Conservation (phyloP, 768 basidiomycete genomes). For the Cystoderma amianthinum region DNA sequence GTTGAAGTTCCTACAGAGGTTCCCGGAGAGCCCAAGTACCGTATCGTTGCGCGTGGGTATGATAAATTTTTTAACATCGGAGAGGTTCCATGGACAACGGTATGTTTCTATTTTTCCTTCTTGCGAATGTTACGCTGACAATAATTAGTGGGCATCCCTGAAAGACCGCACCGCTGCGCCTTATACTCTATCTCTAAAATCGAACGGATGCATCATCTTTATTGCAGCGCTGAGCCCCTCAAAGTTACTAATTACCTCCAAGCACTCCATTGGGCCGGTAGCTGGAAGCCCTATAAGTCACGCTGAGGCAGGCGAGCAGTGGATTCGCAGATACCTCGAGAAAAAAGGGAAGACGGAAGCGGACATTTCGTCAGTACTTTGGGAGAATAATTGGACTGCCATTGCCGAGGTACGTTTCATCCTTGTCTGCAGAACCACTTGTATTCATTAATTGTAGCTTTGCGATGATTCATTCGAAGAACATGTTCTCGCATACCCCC, state of each 20-base stretch:
- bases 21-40: conserved; percentile 22
- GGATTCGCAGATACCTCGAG: conserved; percentile 68
- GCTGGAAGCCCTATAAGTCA: conserved; percentile 46
- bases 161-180: conserved; percentile 64
- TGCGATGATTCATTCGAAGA: conserved; percentile 98
- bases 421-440: too few species aligned
- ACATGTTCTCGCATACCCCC: conserved; percentile 82
- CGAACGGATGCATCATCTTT: conserved; percentile 97
- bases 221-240: conserved; percentile 74
- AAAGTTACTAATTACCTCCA: conserved; percentile 82
- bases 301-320: conserved; percentile 76
- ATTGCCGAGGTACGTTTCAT: conserved; percentile 75
- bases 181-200: conserved; percentile 86
- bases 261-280: conserved; percentile 77
- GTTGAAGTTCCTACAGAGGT: conserved; percentile 22
- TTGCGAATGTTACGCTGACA: not conserved
- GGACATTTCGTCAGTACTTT: conserved; percentile 68
- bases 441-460: conserved; percentile 56
- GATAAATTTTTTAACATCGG: conserved; percentile 99
- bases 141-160: conserved; percentile 65
- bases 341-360: conserved; percentile 58
- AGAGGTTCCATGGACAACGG: conserved; percentile 93
- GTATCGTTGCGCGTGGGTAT: conserved; percentile 87
- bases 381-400: conserved; percentile 82
- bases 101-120: conserved; percentile 29